These are phyloP conservation scores for Halophytophthora batemanensis DNA, from an alignment of 352 stramenopile species.

Conservation along the genomic window DNA sequence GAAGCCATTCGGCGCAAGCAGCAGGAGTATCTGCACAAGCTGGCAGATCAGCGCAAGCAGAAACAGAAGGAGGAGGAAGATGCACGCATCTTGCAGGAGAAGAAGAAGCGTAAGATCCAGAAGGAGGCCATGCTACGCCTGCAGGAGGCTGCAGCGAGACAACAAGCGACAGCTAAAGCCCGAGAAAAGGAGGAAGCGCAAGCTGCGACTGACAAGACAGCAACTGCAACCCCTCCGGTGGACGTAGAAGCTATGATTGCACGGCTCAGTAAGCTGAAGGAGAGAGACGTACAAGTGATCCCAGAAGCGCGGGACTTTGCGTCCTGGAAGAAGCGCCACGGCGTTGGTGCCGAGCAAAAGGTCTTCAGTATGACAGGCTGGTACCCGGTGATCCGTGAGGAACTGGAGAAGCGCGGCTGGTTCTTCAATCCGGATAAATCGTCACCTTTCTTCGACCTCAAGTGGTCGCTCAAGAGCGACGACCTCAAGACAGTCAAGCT, in stretches of 20 bases:
- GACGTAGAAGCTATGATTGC: constrained; percentile 72
- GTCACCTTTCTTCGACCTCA: constrained; percentile 90
- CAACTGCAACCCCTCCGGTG: constrained; percentile 20
- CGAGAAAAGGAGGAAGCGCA: constrained; percentile 42
- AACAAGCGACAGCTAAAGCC: constrained; percentile 30
- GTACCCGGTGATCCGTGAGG: constrained; percentile 90
- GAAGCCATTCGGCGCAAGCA: constrained; percentile 61
- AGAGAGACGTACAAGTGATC: constrained; percentile 60
- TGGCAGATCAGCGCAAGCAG: constrained; percentile 59
- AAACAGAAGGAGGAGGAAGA: constrained; percentile 76
- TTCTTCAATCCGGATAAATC: constrained; percentile 80
- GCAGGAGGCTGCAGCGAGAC: constrained; percentile 44
- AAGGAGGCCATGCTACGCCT: constrained; percentile 52
- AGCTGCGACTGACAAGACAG: constrained; percentile 25
- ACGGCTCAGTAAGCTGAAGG: constrained; percentile 72
- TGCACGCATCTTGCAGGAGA: constrained; percentile 45
- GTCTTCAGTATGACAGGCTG: constrained; percentile 91
- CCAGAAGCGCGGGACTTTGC: constrained; percentile 77
- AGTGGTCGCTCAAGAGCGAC: constrained; percentile 90
- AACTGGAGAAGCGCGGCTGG: constrained; percentile 87
- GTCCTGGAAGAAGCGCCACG: constrained; percentile 90
- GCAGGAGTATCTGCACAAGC: constrained; percentile 58
- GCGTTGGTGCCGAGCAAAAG: constrained; percentile 65
- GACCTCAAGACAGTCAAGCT: constrained; percentile 80
- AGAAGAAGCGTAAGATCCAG: constrained; percentile 47